Evolutionary conservation across 1,139 yeast species (phyloP), one percentile per base, ranked within the genome.

Genomic region (Yamadazyma dendronema): DNA sequence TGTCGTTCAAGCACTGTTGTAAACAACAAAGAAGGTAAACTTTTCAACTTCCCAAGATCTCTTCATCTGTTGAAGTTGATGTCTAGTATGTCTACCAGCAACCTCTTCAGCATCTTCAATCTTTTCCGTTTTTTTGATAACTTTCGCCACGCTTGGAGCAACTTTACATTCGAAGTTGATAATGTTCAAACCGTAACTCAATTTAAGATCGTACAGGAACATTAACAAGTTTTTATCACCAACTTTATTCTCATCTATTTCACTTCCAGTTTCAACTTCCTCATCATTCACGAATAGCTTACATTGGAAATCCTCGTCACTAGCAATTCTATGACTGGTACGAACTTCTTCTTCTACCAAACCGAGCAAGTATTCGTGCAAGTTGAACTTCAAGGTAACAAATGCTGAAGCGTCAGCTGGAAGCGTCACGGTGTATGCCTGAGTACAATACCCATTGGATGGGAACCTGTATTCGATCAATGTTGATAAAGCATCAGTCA

Each of bases 1-100:
- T n/a, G 13, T 11, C 8, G 5, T 4, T 30, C 13, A 32, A 17
- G 13, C 30, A 13, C 13, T 32, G 17, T 13, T 26, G 17, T 17
- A 33, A 10, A 33, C 24, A 27, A 62, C 47, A 36, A 47, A 70
- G 37, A 72, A 61, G 3, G 63, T 66, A 40, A 67, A 49, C 43
- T 61, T 66, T 49, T 73, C 78, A 17, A 64, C 72, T 41, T 71
- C 76, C 77, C 77, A 71, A 6, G 67, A 56, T 65, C 68, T 64
- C 43, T 70, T 70, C 54, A 67, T 47, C 48, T 70, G 76, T 47
- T 70, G 76, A 29, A 67, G 54, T 48, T 71, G 76, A 41, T 71
- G 75, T 48, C 77, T 62, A 2, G 77, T 71, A 42, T 69, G 74
- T 46, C 77, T 64, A 2, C 74, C 74, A 9, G 55, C 54, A 1